phyloP scores from a whole-genome alignment of 495 filamentous ascomycete species.

The Penicillium pancosmium region DNA sequence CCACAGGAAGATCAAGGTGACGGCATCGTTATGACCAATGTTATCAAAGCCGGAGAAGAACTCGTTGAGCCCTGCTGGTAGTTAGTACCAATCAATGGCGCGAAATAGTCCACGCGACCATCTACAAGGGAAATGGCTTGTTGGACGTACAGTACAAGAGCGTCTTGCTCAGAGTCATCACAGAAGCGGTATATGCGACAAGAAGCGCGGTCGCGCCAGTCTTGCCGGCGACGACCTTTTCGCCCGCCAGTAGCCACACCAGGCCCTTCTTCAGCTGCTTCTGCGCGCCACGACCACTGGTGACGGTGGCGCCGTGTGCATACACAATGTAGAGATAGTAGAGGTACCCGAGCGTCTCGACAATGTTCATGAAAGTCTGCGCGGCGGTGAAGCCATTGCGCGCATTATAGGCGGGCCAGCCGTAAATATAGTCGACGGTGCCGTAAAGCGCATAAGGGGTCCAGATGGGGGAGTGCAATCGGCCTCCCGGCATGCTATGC shows the following conservation, averaged over 20 bases:
- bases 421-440: constrained; percentile 81
- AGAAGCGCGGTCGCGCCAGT: constrained; percentile 65
- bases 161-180: constrained; percentile 90
- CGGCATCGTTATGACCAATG: constrained; percentile 71
- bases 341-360: constrained; percentile 73
- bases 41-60: constrained; percentile 75
- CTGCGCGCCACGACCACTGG: constrained; percentile 34
- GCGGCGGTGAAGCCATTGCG: constrained; percentile 79
- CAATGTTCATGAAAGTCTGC: constrained; percentile 70
- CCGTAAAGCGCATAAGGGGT: constrained; percentile 82
- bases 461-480: constrained; percentile 74
- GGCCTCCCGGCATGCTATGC: constrained; percentile 79
- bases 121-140: not conserved
- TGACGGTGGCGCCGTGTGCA: constrained; percentile 41
- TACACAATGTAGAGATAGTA: constrained; percentile 69
- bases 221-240: constrained; percentile 58
- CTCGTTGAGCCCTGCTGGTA: constrained; percentile 69
- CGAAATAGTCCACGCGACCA: no score
- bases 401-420: constrained; percentile 72
- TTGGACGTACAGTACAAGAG: constrained; percentile 74
- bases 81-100: not conserved
- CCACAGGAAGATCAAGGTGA: constrained; percentile 66
- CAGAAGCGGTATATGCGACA: constrained; percentile 65
- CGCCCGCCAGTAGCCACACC: constrained; percentile 48
- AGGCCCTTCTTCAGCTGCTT: constrained; percentile 36